Evolutionary conservation across 148 eudicot genomes (phyloP), one percentile per base, ranked within the genome.

Genomic region (Rhododendron vialii): DNA sequence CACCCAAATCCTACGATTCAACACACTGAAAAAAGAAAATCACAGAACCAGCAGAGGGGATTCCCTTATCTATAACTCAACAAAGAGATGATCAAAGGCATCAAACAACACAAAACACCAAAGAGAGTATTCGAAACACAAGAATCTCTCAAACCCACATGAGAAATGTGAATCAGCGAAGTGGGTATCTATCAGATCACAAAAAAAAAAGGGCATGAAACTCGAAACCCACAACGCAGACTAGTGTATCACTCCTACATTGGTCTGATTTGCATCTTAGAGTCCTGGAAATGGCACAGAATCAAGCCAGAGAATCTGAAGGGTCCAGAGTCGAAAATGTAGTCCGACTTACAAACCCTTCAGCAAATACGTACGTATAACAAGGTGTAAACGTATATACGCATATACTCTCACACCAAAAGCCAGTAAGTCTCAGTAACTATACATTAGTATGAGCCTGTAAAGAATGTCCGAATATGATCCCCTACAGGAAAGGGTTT

Each of bases 151-250:
- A 51, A 35, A 51, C 80, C 85, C 80, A 74, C 4, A 30, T 26
- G 77, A 71, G 79, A 48, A 71, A 84, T 84, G 65, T 20, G 80
- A 84, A 50, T 73, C 85, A 38, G 18, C 18, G 33, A 71, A 74
- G 51, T 33, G 80, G 26, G 80, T 41, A 73, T 3, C 51, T 22
- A 6, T 26, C 59, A 38, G 84, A 82, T 82, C 51, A 26, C 41
- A 63, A 67, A 18, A 59, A 30, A 30, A 30, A 65, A 13, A 10
- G 35, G 20, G 15, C 57, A 78, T 48, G 57, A 50, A 47, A 78
- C 14, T 24, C 84, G 45, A 83, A 41, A 67, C 85, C 78, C 57
- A 83, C 61, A 50, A 28, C 4, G 59, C 63, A 48, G 51, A 38
- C n/a, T 3, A 38, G 22, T 35, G 43, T 74, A 51, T 73, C 17